Evolutionary conservation across 176 grass and related monocot genomes (phyloP).

Genomic region (Musa beccarii): DNA sequence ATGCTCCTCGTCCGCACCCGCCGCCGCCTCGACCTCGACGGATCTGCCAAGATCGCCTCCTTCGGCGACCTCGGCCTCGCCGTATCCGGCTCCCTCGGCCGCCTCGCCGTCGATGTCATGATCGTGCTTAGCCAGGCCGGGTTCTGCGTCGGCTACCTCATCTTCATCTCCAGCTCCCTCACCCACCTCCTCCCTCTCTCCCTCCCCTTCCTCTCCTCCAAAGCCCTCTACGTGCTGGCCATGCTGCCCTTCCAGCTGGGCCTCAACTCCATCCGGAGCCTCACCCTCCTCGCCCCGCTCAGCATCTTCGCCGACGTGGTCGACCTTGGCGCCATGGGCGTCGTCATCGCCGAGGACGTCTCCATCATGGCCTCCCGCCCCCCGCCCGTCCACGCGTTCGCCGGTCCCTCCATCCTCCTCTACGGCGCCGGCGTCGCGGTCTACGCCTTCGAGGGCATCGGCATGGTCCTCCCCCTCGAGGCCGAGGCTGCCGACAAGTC

Average conservation of each 20-base stretch:
- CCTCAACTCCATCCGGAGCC: constrained; percentile 8
- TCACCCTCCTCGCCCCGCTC: constrained; percentile 8
- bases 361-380: constrained; percentile 31
- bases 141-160: constrained; percentile 9
- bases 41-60: constrained; percentile 50
- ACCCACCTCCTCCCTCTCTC: constrained; percentile 17
- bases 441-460: constrained; percentile 1
- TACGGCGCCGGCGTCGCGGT: constrained; percentile 21
- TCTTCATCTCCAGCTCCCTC: constrained; percentile 14
- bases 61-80: constrained; percentile 77
- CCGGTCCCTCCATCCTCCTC: constrained; percentile 43
- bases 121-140: background rate
- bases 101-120: background rate
- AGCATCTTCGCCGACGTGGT: constrained; percentile 9
- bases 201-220: constrained; percentile 34
- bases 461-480: constrained; percentile 1
- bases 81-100: constrained; percentile 38
- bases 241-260: constrained; percentile 17
- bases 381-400: constrained; percentile 47
- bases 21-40: constrained; percentile 37
- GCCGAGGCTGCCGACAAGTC: constrained; percentile 59
- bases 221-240: constrained; percentile 67
- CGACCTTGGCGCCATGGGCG: constrained; percentile 8
- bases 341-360: constrained; percentile 13
- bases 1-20: constrained; percentile 69